phyloP scores from a whole-genome alignment of 2,329 filamentous ascomycete genomes.

The Xylariaceae sp. region DNA sequence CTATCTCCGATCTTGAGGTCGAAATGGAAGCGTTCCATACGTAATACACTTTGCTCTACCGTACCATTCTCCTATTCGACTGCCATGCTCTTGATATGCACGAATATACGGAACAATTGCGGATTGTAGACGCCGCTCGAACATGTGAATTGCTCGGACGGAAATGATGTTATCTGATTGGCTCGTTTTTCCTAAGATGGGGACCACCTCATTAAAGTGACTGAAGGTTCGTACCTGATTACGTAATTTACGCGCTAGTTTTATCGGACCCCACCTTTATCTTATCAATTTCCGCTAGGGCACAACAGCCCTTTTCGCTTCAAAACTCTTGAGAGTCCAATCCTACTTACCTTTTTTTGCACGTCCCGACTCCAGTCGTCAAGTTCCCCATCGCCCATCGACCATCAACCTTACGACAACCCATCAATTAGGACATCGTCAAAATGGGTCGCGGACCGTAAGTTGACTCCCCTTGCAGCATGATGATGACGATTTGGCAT shows the following conservation, averaged over 20 bases:
- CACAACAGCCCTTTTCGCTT: slow-evolving; percentile 27
- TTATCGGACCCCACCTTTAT: slow-evolving; percentile 3
- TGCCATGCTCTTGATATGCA: no score
- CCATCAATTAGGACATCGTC: slow-evolving; percentile 34
- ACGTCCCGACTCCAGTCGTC: slow-evolving; percentile 11
- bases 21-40: no score
- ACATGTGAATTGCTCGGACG: neutral
- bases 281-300: slow-evolving; percentile 27
- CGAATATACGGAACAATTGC: no score
- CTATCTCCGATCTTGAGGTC: no score
- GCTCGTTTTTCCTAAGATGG: neutral
- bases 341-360: slow-evolving; percentile 23
- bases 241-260: neutral
- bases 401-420: slow-evolving; percentile 29
- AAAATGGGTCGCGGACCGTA: slow-evolving; percentile 51
- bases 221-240: neutral
- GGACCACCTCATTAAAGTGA: neutral
- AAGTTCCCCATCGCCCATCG: slow-evolving; percentile 17
- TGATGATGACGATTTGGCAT: neutral
- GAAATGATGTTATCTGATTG: slow-evolving; percentile 16
- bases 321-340: slow-evolving; percentile 15
- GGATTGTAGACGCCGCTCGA: no score
- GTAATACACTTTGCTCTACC: no score
- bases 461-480: slow-evolving; percentile 31
- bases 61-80: no score